Conservation (phyloP, 192 early-diverging fungal species). For the Coemansia sp. region DNA sequence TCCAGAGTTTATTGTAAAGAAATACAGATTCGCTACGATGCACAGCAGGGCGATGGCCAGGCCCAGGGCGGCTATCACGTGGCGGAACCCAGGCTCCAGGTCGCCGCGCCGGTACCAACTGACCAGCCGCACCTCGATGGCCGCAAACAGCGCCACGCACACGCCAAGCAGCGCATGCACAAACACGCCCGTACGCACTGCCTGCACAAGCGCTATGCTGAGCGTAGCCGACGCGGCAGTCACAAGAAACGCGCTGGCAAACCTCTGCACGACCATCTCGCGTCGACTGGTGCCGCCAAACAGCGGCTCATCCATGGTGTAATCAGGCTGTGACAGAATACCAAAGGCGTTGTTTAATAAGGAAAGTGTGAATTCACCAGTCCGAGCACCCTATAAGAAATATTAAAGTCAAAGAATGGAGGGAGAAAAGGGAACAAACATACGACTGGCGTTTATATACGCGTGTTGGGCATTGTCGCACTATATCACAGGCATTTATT, state of each 20-base stretch:
- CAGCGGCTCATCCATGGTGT: constrained; percentile 49
- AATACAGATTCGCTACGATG: constrained; percentile 51
- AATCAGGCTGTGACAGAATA: too few species aligned
- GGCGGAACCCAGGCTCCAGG: constrained; percentile 53
- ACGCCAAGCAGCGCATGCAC: constrained; percentile 39
- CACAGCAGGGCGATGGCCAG: constrained; percentile 35
- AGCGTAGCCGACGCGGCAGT: constrained; percentile 14
- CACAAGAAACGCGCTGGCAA: constrained; percentile 27
- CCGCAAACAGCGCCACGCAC: constrained; percentile 23
- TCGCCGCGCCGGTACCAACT: constrained; percentile 58
- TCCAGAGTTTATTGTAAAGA: constrained; percentile 22
- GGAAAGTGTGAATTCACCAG: too few species aligned
- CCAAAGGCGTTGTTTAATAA: too few species aligned
- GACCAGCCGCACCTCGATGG: constrained; percentile 47
- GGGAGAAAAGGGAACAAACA: neutral
- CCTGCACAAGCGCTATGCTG: constrained; percentile 17
- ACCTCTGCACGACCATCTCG: constrained; percentile 45
- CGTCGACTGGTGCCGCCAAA: constrained; percentile 53
- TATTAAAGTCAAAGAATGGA: neutral
- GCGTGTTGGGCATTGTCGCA: too few species aligned
- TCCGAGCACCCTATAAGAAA: neutral
- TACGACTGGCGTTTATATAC: too few species aligned
- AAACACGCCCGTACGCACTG: constrained; percentile 13
- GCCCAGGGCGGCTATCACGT: constrained; percentile 36
- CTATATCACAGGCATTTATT: too few species aligned